Base-by-base conservation (phyloP, 2,329 filamentous ascomycete species). In the Neofusicoccum kwambonambiense region DNA sequence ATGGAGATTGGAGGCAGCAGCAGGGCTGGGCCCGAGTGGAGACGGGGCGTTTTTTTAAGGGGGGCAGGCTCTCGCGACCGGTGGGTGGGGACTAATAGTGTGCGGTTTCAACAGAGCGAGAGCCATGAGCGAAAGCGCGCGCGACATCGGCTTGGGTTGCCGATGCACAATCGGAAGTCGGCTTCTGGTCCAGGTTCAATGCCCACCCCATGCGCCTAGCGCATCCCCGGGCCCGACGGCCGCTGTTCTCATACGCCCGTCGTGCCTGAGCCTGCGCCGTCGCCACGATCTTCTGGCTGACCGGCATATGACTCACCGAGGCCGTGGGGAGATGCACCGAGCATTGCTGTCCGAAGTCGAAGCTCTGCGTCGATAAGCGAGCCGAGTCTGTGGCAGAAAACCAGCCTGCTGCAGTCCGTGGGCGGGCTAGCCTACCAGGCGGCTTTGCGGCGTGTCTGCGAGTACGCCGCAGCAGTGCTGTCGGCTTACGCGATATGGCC, bases 21-120 rank as follows among this genome's bases (percentile, higher is more conserved):
- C 22, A 22, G 22, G 13, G 35, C 52, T 39, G 35, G 52, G 37
- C 37, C 12, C 12, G 13, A 13, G 54, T 42, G 54, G 39, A 45
- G 54, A 58, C 19, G 3, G 9, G 7, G 54, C 39, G 27, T 17
- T n/a, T 15, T 35, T 58, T 56, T 44, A 58, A 57, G 54, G 54
- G 41, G 54, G 17, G 15, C 3, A 42, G 4, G 13, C 5, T 49
- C 9, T 6, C 15, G 22, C 37, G 52, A 56, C 17, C 34, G 52
- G 35, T 19, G 52, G 52, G 45, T 56, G 52, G 52, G 51, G 37
- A 56, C 52, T 56, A 37, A 56, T 56, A 42, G 52, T 49, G 45
- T 22, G 19, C 45, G 19, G 17, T 49, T 13, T 22, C 52, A 22
- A 22, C 19, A 17, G 49, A 52, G 34, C 35, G 35, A 54, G 9